Evolutionary conservation across 371 early-diverging fungal genomes (phyloP).

Genomic region (Nematocida homosporus): DNA sequence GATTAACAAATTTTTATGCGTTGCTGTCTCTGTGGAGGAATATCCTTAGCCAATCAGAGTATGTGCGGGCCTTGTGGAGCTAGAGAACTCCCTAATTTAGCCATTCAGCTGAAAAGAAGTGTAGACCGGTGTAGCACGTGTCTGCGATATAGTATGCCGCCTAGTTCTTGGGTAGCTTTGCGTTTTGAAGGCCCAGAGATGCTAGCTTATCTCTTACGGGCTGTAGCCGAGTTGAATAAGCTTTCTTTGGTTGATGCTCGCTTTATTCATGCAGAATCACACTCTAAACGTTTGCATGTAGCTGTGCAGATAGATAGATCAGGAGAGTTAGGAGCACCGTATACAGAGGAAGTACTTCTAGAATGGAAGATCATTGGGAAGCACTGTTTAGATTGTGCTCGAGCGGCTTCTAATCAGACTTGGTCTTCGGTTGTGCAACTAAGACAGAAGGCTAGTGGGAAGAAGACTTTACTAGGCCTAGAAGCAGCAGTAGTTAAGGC

Average conservation of each 20-base stretch:
- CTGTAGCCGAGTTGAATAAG: slow-evolving; percentile 70
- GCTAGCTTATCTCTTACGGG: slow-evolving; percentile 83
- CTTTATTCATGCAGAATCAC: slow-evolving; percentile 97
- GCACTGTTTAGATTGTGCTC: slow-evolving; percentile 92
- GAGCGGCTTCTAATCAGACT: slow-evolving; percentile 90
- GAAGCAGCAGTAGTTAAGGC: slow-evolving; percentile 96
- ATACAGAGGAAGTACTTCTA: slow-evolving; percentile 84
- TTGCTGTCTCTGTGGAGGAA: slow-evolving; percentile 34
- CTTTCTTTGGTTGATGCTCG: slow-evolving; percentile 89
- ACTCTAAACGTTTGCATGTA: slow-evolving; percentile 83
- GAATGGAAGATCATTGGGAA: slow-evolving; percentile 82
- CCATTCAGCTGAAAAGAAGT: background rate
- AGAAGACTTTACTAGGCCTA: slow-evolving; percentile 90
- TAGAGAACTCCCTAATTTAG: slow-evolving; percentile 20
- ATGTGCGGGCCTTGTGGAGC: slow-evolving; percentile 24
- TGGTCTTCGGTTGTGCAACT: slow-evolving; percentile 97
- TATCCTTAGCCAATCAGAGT: background rate
- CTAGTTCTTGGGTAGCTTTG: slow-evolving; percentile 18
- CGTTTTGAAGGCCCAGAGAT: slow-evolving; percentile 82
- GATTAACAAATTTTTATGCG: no score
- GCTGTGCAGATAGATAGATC: slow-evolving; percentile 70
- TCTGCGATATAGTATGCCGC: slow-evolving; percentile 47
- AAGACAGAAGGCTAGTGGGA: slow-evolving; percentile 84
- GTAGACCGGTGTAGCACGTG: slow-evolving; percentile 48
- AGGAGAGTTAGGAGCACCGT: slow-evolving; percentile 5